phyloP scores from a whole-genome alignment of 2,329 filamentous ascomycete genomes.

The Blumeriella jaapii region DNA sequence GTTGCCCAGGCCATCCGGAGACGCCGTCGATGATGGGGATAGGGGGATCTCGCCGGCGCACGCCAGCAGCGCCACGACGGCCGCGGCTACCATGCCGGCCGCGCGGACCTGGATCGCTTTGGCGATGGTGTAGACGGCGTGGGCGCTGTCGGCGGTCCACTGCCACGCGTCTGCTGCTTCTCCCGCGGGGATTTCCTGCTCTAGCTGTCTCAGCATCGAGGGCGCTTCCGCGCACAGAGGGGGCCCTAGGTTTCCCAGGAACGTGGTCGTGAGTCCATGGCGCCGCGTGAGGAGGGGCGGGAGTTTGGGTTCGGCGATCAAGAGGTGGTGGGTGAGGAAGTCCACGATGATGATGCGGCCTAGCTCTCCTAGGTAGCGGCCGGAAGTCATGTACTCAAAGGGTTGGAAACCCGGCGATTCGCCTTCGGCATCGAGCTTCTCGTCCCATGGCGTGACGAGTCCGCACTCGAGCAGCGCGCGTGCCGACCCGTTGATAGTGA shows the following conservation, averaged over 20 bases:
- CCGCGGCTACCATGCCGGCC: slow-evolving; percentile 62
- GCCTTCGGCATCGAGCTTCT: slow-evolving; percentile 51
- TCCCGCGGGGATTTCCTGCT: slow-evolving; percentile 40
- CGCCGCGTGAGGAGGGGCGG: slow-evolving; percentile 14
- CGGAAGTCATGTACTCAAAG: slow-evolving; percentile 96
- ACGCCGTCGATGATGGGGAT: slow-evolving; percentile 10
- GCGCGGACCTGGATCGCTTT: slow-evolving; percentile 61
- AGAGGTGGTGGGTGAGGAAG: slow-evolving; percentile 54
- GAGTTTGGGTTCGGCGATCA: slow-evolving; percentile 11
- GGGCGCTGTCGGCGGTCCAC: slow-evolving; percentile 52
- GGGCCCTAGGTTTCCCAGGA: slow-evolving; percentile 59
- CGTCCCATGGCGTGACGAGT: slow-evolving; percentile 62
- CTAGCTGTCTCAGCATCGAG: slow-evolving; percentile 36
- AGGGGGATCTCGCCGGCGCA: slow-evolving; percentile 53
- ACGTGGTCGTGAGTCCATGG: slow-evolving; percentile 51
- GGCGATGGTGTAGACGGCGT: slow-evolving; percentile 53
- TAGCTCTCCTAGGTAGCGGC: slow-evolving; percentile 82
- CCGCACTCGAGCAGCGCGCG: slow-evolving; percentile 49
- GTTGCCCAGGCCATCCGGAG: slow-evolving; percentile 7
- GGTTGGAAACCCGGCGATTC: slow-evolving; percentile 78
- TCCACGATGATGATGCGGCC: slow-evolving; percentile 69
- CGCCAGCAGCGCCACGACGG: slow-evolving; percentile 56
- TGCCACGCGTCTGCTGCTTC: slow-evolving; percentile 37
- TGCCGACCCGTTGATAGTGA: slow-evolving; percentile 69
- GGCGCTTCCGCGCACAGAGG: slow-evolving; percentile 28